Percentiles rank a stretch among this genome's conserved stretches.
These are phyloP conservation scores for Babesia divergens DNA, from an alignment of 169 alveolate genomes.

Conservation along the genomic window DNA sequence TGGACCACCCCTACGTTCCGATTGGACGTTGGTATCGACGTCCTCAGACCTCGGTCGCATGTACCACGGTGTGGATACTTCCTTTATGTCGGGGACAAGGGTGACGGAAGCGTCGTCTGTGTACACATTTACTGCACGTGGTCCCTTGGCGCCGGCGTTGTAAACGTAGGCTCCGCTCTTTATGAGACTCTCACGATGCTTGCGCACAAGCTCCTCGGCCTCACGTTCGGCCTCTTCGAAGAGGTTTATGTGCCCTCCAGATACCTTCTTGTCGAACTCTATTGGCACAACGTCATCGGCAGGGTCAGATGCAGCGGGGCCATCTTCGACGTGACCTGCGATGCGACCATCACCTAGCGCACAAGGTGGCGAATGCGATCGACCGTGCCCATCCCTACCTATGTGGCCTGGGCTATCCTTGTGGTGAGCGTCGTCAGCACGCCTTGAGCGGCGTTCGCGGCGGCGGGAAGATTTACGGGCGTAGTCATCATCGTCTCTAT, in stretches of 20 bases:
- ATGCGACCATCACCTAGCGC: no score
- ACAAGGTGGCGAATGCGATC: conserved; percentile 8
- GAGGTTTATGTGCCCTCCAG: conserved; percentile 48
- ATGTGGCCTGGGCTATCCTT: background rate
- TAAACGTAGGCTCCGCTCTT: conserved; percentile 54
- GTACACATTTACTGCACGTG: conserved; percentile 37
- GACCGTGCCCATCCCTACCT: background rate
- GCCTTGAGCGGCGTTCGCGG: conserved; percentile 1
- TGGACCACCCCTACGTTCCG: conserved; percentile 7
- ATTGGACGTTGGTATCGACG: background rate
- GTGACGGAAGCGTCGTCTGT: conserved; percentile 45
- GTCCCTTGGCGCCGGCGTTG: conserved; percentile 43
- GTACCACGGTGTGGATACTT: conserved; percentile 56
- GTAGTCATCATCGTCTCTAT: background rate
- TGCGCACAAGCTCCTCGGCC: conserved; percentile 26
- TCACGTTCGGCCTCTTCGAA: conserved; percentile 61
- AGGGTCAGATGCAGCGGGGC: background rate
- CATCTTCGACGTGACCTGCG: background rate
- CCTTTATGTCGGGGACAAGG: conserved; percentile 57
- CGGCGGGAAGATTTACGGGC: conserved; percentile 7
- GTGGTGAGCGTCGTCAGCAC: background rate
- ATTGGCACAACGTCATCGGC: background rate
- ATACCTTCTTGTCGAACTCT: conserved; percentile 7
- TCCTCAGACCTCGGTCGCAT: conserved; percentile 20
- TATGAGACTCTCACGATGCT: conserved; percentile 52